A percentile compares a stretch with the other conserved stretches of the same genome.
phyloP scores from a whole-genome alignment of 1,284 basidiomycete genomes.

The Moesziomyces sp. region DNA sequence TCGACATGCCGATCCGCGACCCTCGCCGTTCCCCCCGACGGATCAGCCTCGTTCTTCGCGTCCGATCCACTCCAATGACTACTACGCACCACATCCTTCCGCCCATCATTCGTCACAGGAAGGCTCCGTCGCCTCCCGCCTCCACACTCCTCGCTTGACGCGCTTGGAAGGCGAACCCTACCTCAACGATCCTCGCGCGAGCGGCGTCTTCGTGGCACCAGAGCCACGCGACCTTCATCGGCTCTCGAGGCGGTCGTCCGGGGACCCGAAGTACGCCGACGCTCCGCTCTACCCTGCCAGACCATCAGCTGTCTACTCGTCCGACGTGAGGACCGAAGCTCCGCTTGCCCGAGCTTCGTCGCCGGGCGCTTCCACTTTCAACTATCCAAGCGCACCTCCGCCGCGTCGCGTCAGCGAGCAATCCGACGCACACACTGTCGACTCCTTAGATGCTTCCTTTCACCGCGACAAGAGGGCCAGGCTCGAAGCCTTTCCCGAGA shows the following conservation, averaged over 20 bases:
- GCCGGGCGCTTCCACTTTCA: constrained; percentile 4
- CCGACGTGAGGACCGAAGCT: constrained; percentile 18
- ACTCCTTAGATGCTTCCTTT: constrained; percentile 6
- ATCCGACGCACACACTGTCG: constrained; percentile 9
- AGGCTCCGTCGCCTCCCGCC: constrained; percentile 6
- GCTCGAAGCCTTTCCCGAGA: constrained; percentile 29
- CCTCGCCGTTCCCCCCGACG: constrained; percentile 16
- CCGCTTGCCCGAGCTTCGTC: constrained; percentile 14
- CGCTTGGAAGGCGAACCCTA: constrained; percentile 4
- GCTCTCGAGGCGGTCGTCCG: constrained; percentile 8
- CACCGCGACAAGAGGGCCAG: constrained; percentile 42
- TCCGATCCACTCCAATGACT: constrained; percentile 15
- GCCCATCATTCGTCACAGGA: constrained; percentile 5
- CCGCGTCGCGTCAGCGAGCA: constrained; percentile 25
- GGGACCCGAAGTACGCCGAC: constrained; percentile 27
- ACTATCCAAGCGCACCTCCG: constrained; percentile 14
- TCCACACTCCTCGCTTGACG: constrained; percentile 9
- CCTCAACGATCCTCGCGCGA: constrained; percentile 8
- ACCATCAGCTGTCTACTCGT: neutral
- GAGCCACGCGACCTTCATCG: constrained; percentile 19
- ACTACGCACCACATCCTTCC: constrained; percentile 17
- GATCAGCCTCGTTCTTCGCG: constrained; percentile 25
- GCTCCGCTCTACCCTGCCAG: constrained; percentile 12
- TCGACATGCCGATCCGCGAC: constrained; percentile 10
- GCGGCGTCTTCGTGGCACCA: neutral